These are phyloP conservation scores for Lactifluus volemus DNA, from an alignment of 768 basidiomycete genomes.

Conservation along the genomic window DNA sequence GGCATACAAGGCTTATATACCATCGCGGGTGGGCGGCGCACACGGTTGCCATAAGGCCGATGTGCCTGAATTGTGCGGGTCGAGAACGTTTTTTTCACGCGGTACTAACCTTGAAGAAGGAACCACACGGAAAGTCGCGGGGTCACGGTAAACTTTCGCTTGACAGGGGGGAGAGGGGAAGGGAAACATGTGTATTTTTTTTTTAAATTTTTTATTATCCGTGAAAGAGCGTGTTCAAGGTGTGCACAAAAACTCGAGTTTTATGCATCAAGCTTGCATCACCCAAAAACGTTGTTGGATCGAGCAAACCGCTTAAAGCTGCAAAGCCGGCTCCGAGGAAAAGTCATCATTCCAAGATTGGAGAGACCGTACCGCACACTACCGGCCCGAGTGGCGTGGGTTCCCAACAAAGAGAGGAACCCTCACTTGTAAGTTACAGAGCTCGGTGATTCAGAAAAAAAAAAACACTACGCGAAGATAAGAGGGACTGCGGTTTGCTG, in stretches of 20 bases:
- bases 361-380: too few relatives aligned
- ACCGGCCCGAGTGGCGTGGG: too few relatives aligned
- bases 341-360: too few relatives aligned
- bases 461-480: too few relatives aligned
- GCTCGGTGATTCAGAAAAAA: too few relatives aligned
- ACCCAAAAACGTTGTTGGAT: too few relatives aligned
- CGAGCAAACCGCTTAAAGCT: too few relatives aligned
- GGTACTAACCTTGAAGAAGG: constrained; percentile 12
- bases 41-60: constrained; percentile 15
- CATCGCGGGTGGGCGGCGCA: background rate
- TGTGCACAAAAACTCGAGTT: too few relatives aligned
- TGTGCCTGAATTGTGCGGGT: constrained; percentile 14
- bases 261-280: too few relatives aligned
- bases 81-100: constrained; percentile 6
- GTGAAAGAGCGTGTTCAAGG: background rate
- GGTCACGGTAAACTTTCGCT: constrained; percentile 11
- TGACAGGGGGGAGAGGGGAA: background rate
- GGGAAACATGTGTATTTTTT: background rate
- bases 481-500: background rate
- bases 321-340: too few relatives aligned
- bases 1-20: constrained; percentile 12
- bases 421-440: too few relatives aligned
- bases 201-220: too few relatives aligned
- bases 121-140: background rate
- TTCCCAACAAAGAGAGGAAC: background rate